Evolutionary conservation across 208 protist species (phyloP).

Genomic region (Trypanosomatidae sp.): DNA sequence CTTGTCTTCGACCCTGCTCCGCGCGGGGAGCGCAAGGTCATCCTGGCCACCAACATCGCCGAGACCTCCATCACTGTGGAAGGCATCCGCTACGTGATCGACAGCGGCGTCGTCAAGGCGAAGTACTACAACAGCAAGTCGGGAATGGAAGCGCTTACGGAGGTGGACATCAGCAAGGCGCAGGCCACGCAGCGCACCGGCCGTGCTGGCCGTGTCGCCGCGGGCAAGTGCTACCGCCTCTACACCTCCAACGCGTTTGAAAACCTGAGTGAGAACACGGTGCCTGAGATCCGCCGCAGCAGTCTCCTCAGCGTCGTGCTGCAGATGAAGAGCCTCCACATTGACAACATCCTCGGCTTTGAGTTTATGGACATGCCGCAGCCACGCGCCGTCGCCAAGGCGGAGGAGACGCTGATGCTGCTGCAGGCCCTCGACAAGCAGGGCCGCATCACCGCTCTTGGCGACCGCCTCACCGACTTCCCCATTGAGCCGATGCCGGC

Average conservation of each 20-base stretch:
- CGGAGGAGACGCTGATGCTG: slow-evolving; percentile 93
- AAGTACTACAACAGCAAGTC: slow-evolving; percentile 97
- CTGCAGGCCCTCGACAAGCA: slow-evolving; percentile 93
- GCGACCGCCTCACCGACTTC: slow-evolving; percentile 96
- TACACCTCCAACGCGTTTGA: slow-evolving; percentile 97
- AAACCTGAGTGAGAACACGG: slow-evolving; percentile 93
- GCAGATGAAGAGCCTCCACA: slow-evolving; percentile 95
- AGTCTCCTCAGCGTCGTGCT: slow-evolving; percentile 98
- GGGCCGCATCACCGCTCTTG: slow-evolving; percentile 86
- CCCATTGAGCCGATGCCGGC: slow-evolving; percentile 97
- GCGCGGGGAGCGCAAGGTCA: slow-evolving; percentile 95
- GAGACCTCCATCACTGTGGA: slow-evolving; percentile 99
- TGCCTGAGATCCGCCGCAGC: slow-evolving; percentile 98
- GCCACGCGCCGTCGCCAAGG: slow-evolving; percentile 83
- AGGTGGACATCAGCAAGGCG: slow-evolving; percentile 94
- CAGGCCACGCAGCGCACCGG: slow-evolving; percentile 97
- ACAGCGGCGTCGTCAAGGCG: slow-evolving; percentile 97
- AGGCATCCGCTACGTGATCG: slow-evolving; percentile 98
- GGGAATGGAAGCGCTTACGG: slow-evolving; percentile 96
- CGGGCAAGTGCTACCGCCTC: slow-evolving; percentile 98
- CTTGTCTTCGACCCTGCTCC: too few relatives aligned
- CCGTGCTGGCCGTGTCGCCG: slow-evolving; percentile 95
- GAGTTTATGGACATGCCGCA: slow-evolving; percentile 99
- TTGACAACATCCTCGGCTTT: slow-evolving; percentile 97
- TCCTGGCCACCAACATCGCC: slow-evolving; percentile 99